Evolutionary conservation across 345 rosid species (phyloP), one percentile per base, ranked within the genome.

Genomic region (Gossypium herbaceum): DNA sequence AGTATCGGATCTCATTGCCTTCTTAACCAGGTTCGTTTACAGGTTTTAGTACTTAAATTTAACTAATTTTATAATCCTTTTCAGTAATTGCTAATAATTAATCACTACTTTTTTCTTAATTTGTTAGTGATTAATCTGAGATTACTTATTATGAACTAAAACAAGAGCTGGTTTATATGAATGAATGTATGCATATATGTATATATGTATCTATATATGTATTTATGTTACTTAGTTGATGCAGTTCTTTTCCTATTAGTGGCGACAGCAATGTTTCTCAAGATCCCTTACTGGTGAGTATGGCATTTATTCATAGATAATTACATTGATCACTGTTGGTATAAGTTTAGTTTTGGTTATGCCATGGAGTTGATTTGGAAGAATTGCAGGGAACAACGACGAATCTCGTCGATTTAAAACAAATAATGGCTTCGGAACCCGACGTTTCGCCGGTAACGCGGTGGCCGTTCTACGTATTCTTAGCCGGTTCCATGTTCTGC

Each of bases 401-500:
- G 65, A 79, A 85, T 71, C 77, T 85, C 7, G 50, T 75, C 13
- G 79, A 85, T 34, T 75, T 85, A 71, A 83, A 74, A 73, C 71
- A 52, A 9, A 77, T 82, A 62, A 20, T 76, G 12, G 4, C 71
- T 0, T 16, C 68, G 39, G 82, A 75, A 56, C 39, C 52, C 55
- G 80, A 75, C 34, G 1, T 22, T 0, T 13, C 4, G 2, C 85
- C 77, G 0, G 87, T 77, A 8, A 87, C 90, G 24, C 85, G 94
- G 63, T 94, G 98, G 97, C 98, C 97, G 3, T 88, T 94, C 82
- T 86, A 75, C 0, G 89, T 92, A 7, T 94, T 89, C 92, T 72
- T 94, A 77, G 88, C 79, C 3, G 97, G 97, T 12, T 90, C 97
- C 41, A 88, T 94, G 89, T 89, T 86, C 81, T 94, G 98, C 66